Base-by-base conservation (phyloP, 2,329 filamentous ascomycete species). In the Paracoccidioides brasiliensis region DNA sequence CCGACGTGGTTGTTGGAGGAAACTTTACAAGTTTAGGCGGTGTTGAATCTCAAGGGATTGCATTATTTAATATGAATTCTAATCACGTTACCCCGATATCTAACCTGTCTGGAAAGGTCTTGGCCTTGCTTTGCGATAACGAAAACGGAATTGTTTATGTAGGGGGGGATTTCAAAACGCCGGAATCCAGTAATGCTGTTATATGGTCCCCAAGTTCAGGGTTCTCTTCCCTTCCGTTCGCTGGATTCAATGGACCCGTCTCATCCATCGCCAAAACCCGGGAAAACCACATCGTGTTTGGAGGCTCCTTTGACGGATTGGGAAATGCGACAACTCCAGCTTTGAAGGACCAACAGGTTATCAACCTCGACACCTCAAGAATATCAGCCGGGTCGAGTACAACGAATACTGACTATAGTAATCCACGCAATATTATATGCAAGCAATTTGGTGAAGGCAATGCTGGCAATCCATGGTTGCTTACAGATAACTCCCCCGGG, bases 21-120 rank as follows among this genome's bases (percentile, higher is more conserved):
- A 97, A 97, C 74, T 98, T 98, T 68, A 97, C 93, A 37, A 94
- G 88, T 69, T 74, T 98, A 59, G 88, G 84, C 57, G 83, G 83
- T 57, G 78, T 85, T 56, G 75, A 87, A 65, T 88, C 90, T 2
- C 83, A 83, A 54, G 88, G 87, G 46, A 81, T 94, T 56, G 93
- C 90, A 30, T 69, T 94, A 49, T 90, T 90, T 72, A 82, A 96
- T 67, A 82, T 87, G 3, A 80, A 82, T 60, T 85, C 82, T 4
- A 81, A 81, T 46, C 71, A 79, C 41, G 77, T 96, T 52, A 85
- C 81, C 1, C 78, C 89, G n/a, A 72, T 96, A 42, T 72, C 81
- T n/a, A 91, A 90, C 48, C 76, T 98, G 22, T 82, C 83, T 54
- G 94, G 93, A 41, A 84, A 86, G 58, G 90, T 97, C 55, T 86